Conservation (phyloP, 768 basidiomycete genomes). For the Boletellus sp. region DNA sequence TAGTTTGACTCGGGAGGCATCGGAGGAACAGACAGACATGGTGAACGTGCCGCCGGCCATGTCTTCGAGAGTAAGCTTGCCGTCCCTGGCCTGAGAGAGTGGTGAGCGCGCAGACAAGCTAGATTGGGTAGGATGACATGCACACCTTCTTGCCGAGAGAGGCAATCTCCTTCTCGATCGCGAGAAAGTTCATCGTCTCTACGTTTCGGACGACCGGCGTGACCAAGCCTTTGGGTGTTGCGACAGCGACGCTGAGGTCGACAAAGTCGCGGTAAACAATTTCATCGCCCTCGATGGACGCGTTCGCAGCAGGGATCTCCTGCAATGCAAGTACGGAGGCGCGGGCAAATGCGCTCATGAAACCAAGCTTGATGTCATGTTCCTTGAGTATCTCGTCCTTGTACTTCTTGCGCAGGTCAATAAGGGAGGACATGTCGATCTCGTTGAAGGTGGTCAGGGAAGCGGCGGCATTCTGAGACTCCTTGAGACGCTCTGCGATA, state of each 20-base stretch:
- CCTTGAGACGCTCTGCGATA: conserved; percentile 96
- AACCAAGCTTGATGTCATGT: conserved; percentile 94
- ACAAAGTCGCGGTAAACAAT: conserved; percentile 92
- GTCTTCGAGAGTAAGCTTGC: conserved; percentile 94
- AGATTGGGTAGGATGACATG: background rate
- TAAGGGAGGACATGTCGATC: conserved; percentile 96
- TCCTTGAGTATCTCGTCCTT: conserved; percentile 89
- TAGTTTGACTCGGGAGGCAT: background rate
- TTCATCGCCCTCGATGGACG: conserved; percentile 89
- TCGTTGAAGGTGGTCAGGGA: conserved; percentile 99
- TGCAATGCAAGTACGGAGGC: conserved; percentile 80
- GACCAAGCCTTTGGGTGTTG: conserved; percentile 95
- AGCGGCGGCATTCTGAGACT: conserved; percentile 95
- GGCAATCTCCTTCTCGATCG: conserved; percentile 92
- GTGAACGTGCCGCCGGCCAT: conserved; percentile 99
- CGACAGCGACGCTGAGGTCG: conserved; percentile 93
- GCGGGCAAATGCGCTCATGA: conserved; percentile 95
- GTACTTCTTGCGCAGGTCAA: conserved; percentile 90
- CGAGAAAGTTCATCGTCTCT: conserved; percentile 80
- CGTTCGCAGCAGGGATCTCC: conserved; percentile 93
- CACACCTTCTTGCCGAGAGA: conserved; percentile 82
- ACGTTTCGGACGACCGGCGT: conserved; percentile 93
- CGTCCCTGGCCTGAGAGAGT: conserved; percentile 66
- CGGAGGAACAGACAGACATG: conserved; percentile 55
- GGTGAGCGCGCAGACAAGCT: conserved; percentile 5